Conservation (phyloP, 2,329 filamentous ascomycete species). For the Calonectria hawksworthii region DNA sequence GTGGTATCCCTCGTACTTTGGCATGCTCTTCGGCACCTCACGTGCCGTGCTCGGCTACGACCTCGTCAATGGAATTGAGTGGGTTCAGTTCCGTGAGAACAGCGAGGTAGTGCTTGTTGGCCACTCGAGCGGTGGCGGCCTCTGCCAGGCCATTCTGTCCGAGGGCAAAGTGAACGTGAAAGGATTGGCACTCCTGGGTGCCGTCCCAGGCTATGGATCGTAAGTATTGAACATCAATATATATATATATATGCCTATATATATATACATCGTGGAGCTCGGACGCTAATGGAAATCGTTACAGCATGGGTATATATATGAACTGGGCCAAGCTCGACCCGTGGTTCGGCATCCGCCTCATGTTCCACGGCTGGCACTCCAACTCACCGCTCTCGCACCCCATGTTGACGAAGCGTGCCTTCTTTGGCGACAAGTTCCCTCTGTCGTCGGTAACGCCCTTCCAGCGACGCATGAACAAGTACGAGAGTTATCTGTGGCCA, state of each 20-base stretch:
- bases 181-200: constrained; percentile 61
- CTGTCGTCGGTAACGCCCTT: constrained; percentile 57
- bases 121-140: constrained; percentile 66
- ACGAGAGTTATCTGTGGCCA: constrained; percentile 68
- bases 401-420: constrained; percentile 61
- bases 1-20: constrained; percentile 63
- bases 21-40: constrained; percentile 62
- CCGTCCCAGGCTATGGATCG: constrained; percentile 59
- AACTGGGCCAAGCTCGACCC: constrained; percentile 64
- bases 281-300: not conserved
- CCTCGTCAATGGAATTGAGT: constrained; percentile 57
- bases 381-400: constrained; percentile 67
- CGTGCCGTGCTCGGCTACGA: constrained; percentile 59
- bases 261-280: not conserved
- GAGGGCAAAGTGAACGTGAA: constrained; percentile 55
- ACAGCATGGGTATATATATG: constrained; percentile 59
- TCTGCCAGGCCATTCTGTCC: constrained; percentile 64
- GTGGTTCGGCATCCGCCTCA: constrained; percentile 61
- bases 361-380: constrained; percentile 63
- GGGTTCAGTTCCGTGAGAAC: constrained; percentile 48
- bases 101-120: constrained; percentile 60
- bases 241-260: not conserved
- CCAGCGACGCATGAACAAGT: constrained; percentile 58
- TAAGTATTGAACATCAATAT: constrained; percentile 28
- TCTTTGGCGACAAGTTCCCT: constrained; percentile 63